Percentiles rank a stretch among this genome's conserved stretches.
Evolutionary conservation across 2,329 filamentous ascomycete genomes (phyloP).

Genomic region (Elsinoe necatrix): DNA sequence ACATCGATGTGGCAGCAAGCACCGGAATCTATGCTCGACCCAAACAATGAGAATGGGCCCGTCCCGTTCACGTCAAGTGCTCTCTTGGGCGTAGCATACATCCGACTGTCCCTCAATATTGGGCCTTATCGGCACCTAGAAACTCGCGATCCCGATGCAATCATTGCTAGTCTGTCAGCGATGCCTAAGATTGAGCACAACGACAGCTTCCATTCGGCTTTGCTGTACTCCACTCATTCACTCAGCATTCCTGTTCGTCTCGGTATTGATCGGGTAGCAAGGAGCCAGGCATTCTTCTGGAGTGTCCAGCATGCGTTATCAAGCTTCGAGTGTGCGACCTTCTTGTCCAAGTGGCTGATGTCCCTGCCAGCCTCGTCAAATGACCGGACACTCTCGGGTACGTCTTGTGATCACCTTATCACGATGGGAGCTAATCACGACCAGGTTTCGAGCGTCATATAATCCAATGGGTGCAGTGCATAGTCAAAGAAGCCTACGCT

Average conservation of each 20-base stretch:
- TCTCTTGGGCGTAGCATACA: slow-evolving; percentile 39
- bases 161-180: slow-evolving; percentile 33
- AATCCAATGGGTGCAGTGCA: slow-evolving; percentile 40
- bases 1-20: slow-evolving; percentile 30
- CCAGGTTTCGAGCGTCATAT: slow-evolving; percentile 36
- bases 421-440: not conserved
- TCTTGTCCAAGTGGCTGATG: slow-evolving; percentile 44
- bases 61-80: slow-evolving; percentile 38
- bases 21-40: slow-evolving; percentile 29
- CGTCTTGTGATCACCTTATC: slow-evolving; percentile 13
- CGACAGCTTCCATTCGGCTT: slow-evolving; percentile 40
- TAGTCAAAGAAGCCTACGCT: slow-evolving; percentile 36
- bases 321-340: slow-evolving; percentile 46
- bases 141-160: slow-evolving; percentile 34
- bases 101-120: slow-evolving; percentile 40
- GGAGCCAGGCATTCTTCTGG: slow-evolving; percentile 51
- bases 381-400: slow-evolving; percentile 20
- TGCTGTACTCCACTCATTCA: slow-evolving; percentile 47
- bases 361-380: not conserved
- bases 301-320: slow-evolving; percentile 48
- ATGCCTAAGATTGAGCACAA: slow-evolving; percentile 39
- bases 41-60: slow-evolving; percentile 29
- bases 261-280: slow-evolving; percentile 46
- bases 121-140: slow-evolving; percentile 38
- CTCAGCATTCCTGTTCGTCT: slow-evolving; percentile 48